Base-by-base conservation (phyloP, 257 asterid genomes). In the Lavandula angustifolia region DNA sequence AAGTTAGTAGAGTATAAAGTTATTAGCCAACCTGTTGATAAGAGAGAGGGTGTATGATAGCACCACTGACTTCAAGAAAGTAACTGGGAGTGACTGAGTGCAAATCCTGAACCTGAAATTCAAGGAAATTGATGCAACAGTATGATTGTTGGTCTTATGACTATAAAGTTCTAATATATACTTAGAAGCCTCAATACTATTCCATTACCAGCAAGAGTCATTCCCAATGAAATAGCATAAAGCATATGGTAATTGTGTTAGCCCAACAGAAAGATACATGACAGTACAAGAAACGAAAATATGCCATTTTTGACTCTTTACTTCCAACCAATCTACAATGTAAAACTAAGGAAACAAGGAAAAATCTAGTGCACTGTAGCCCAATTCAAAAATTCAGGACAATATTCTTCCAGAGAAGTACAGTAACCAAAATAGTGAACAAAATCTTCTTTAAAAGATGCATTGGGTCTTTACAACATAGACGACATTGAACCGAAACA, bases 31-130 rank as follows among this genome's bases (percentile, higher is more conserved):
- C 99, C 99, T 94, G 99, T 73, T 94, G 99, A 81, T 94, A 94
- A 67, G 99, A 94, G 67, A 94, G 90, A 57, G 99, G 97, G 73
- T 94, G 99, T 66, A 94, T 87, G 73, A 94, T 87, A 51, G 97
- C 96, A 66, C 99, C 97, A 78, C 99, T 90, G 72, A 94, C 89
- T 90, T 94, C 97, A 82, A 94, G 83, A 80, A 90, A 94, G 82
- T 82, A 73, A 73, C 84, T 82, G 6, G 99, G 99, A 38, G 99
- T 94, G 71, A 94, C 69, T 12, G 82, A 86, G 73, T 94, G 99
- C 76, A 94, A 76, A 91, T 94, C 89, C 84, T 94, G 96, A 74
- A 94, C 96, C 97, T 94, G 97, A 81, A 80, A 75, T 67, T 59
- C 42, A 67, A 68, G 56, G 59, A 67, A 40, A 73, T 56, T 33